Conservation (phyloP, 2,329 filamentous ascomycete species). For the Fusarium sp. region DNA sequence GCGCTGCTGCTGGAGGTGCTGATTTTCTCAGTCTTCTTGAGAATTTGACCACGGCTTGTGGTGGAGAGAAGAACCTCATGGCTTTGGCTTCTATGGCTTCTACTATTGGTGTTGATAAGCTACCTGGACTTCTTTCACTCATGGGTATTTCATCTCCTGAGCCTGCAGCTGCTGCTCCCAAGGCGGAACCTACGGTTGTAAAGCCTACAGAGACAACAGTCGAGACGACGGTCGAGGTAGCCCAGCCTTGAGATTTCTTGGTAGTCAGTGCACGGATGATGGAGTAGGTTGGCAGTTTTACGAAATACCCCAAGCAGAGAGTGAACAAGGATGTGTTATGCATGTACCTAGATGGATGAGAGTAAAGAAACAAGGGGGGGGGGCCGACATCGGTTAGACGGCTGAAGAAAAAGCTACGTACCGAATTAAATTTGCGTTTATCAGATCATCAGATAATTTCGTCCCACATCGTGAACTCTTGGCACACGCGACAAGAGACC, state of each 20-base stretch:
- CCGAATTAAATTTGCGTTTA: slow-evolving; percentile 39
- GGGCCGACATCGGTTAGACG: slow-evolving; percentile 21
- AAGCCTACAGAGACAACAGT: slow-evolving; percentile 7
- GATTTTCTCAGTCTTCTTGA: not conserved
- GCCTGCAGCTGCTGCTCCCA: not conserved
- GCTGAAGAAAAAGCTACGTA: not conserved
- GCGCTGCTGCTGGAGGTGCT: not conserved
- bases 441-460: slow-evolving; percentile 53
- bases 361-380: not conserved
- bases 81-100: not conserved
- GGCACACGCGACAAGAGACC: not conserved
- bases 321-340: not conserved
- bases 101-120: not conserved
- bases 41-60: not conserved
- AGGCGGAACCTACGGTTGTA: not conserved
- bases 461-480: slow-evolving; percentile 19
- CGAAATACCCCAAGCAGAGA: not conserved
- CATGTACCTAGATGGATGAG: not conserved
- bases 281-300: not conserved
- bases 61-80: not conserved
- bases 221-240: slow-evolving; percentile 10
- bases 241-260: not conserved
- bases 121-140: not conserved
- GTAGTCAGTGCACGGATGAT: not conserved
- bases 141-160: not conserved